Evolutionary conservation across 768 basidiomycete genomes (phyloP), one percentile per base, ranked within the genome.

Genomic region (Calocera viscosa): DNA sequence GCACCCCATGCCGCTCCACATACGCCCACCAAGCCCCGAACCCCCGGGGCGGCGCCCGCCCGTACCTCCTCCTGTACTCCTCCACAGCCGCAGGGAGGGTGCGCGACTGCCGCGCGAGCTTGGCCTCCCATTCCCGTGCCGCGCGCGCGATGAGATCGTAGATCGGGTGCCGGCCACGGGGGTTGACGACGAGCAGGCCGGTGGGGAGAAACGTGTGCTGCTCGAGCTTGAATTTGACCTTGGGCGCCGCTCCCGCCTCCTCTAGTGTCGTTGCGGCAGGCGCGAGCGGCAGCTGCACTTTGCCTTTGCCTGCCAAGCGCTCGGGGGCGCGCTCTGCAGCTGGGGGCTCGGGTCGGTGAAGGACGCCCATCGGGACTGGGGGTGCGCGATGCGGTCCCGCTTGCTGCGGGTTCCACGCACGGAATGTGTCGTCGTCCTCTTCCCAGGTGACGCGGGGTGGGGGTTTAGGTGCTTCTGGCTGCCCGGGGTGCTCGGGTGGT

Each of bases 1-100:
- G 80, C 24, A 84, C 79, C 38, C 80, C 73, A 71, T 83, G 72
- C 39, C 76, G 68, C 49, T 77, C 67, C 30, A 79, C 79, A 71
- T 82, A 84, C 7, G 73, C 69, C 82, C 82, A 83, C 80, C 80
- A 81, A 33, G 76, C 75, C 30, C 81, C 79, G 67, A 82, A 82
- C 1, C 81, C 81, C 39, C 71, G 74, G 2, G 80, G 80, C 0
- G 81, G 80, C 1, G 68, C 64, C 14, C 77, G 73, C 32, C 68
- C 72, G 28, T 78, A 78, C 11, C 77, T 71, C 12, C 74, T 69
- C 67, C 69, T 72, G 66, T 81, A 81, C 67, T 81, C 80, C 8
- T 67, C 66, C 0, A 78, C 75, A 0, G 80, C 81, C 49, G 77
- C 72, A 0, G 71, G 71, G 7, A 81, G 71, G 0, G 78, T 77